Percentiles rank a stretch among this genome's conserved stretches.
These are phyloP conservation scores for Cynara cardunculus DNA, from an alignment of 129 eudicot species.

Conservation along the genomic window DNA sequence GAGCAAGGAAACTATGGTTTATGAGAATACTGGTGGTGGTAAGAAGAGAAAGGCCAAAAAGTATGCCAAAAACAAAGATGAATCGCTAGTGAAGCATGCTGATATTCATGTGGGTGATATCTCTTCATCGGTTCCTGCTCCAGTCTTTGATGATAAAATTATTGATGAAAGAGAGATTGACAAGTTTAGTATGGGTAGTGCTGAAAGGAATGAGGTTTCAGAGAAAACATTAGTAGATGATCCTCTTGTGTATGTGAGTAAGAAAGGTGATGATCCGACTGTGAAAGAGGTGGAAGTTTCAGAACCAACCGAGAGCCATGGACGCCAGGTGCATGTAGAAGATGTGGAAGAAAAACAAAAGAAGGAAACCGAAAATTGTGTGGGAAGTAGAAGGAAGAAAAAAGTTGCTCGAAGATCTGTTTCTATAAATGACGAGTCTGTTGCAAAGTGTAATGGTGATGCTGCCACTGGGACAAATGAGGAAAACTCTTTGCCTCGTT, in stretches of 20 bases:
- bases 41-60: slow-evolving; percentile 23
- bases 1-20: slow-evolving; percentile 3
- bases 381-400: slow-evolving; percentile 20
- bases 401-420: slow-evolving; percentile 20
- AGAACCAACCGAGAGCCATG: slow-evolving; percentile 2
- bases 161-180: slow-evolving; percentile 4
- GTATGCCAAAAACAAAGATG: slow-evolving; percentile 14
- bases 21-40: slow-evolving; percentile 8
- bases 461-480: slow-evolving; percentile 9
- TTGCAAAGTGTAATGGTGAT: slow-evolving; percentile 6
- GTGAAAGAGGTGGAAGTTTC: slow-evolving; percentile 12
- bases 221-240: slow-evolving; percentile 12
- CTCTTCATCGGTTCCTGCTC: slow-evolving; percentile 10
- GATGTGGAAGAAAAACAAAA: slow-evolving; percentile 4
- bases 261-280: slow-evolving; percentile 18
- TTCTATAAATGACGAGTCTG: slow-evolving; percentile 14
- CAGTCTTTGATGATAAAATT: slow-evolving; percentile 14
- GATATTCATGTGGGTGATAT: slow-evolving; percentile 1
- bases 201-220: slow-evolving; percentile 6
- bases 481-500: not conserved
- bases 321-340: not conserved
- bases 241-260: not conserved
- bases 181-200: not conserved
- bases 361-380: not conserved
- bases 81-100: slow-evolving; percentile 17